Percentiles rank a stretch among this genome's conserved stretches.
Conservation (phyloP, 2,329 filamentous ascomycete species). For the Penicillium nordicum region DNA sequence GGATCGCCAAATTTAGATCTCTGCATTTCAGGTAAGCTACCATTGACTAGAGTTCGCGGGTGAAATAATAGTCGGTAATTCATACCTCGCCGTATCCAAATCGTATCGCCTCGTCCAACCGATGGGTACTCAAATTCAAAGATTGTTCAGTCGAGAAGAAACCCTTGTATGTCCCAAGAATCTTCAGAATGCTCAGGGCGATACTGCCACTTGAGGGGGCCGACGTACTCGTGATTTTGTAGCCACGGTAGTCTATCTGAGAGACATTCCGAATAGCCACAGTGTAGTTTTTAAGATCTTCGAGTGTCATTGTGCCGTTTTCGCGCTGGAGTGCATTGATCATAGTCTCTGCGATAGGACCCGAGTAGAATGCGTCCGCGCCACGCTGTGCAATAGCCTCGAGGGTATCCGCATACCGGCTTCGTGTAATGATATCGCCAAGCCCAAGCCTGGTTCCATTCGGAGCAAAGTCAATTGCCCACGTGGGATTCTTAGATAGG, state of each 20-base stretch:
- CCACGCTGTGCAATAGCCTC: constrained; percentile 72
- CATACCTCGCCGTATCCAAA: constrained; percentile 71
- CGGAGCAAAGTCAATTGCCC: constrained; percentile 85
- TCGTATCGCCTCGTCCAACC: constrained; percentile 81
- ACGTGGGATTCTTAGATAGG: constrained; percentile 69
- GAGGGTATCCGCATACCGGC: constrained; percentile 75
- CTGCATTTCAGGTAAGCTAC: constrained; percentile 35
- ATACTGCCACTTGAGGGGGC: constrained; percentile 78
- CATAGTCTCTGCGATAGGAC: constrained; percentile 69
- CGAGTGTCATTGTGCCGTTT: constrained; percentile 82
- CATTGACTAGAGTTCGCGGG: neutral
- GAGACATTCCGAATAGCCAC: constrained; percentile 62
- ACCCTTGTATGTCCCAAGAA: constrained; percentile 69
- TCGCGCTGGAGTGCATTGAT: constrained; percentile 63
- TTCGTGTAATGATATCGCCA: constrained; percentile 75
- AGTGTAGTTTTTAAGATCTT: constrained; percentile 72
- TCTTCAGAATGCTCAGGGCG: constrained; percentile 73
- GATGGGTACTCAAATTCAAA: constrained; percentile 70
- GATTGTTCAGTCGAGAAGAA: constrained; percentile 56
- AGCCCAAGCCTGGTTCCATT: constrained; percentile 68
- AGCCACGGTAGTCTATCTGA: constrained; percentile 65
- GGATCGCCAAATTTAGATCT: constrained; percentile 82
- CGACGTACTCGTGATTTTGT: constrained; percentile 61
- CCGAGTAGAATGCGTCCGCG: constrained; percentile 69
- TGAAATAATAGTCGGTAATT: neutral